phyloP scores from a whole-genome alignment of 129 eudicot genomes.

The Erigeron canadensis region DNA sequence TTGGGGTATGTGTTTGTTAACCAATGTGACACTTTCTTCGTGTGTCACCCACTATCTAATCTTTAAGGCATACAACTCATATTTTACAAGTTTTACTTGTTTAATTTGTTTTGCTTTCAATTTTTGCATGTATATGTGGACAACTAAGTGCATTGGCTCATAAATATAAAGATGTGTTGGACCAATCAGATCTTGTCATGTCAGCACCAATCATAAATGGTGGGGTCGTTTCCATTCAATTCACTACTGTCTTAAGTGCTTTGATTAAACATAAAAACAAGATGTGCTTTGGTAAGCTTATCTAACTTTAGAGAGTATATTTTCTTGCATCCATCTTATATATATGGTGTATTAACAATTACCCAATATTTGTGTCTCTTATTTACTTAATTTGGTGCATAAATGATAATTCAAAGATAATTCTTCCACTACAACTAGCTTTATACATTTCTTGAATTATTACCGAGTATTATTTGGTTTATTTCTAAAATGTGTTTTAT shows the following conservation, averaged over 20 bases:
- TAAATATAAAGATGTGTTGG: slow-evolving; percentile 9
- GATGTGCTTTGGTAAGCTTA: slow-evolving; percentile 40
- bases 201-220: slow-evolving; percentile 28
- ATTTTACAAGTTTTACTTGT: not conserved
- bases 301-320: slow-evolving; percentile 13
- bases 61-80: slow-evolving; percentile 22
- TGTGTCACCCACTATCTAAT: slow-evolving; percentile 34
- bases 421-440: too few relatives aligned
- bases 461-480: too few relatives aligned
- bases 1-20: slow-evolving; percentile 28
- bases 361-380: slow-evolving; percentile 13
- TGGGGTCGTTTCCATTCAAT: not conserved
- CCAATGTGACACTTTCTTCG: slow-evolving; percentile 20
- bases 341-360: slow-evolving; percentile 14
- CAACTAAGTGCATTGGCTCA: not conserved
- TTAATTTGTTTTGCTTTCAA: not conserved
- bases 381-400: slow-evolving; percentile 2
- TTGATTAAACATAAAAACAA: slow-evolving; percentile 10
- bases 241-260: slow-evolving; percentile 11
- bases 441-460: too few relatives aligned
- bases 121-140: not conserved
- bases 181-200: slow-evolving; percentile 29
- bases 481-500: too few relatives aligned
- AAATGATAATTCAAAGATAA: too few relatives aligned
- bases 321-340: slow-evolving; percentile 19